Evolutionary conservation across 192 early-diverging fungal genomes (phyloP), one percentile per base, ranked within the genome.

Genomic region (Phlyctochytrium planicorne): DNA sequence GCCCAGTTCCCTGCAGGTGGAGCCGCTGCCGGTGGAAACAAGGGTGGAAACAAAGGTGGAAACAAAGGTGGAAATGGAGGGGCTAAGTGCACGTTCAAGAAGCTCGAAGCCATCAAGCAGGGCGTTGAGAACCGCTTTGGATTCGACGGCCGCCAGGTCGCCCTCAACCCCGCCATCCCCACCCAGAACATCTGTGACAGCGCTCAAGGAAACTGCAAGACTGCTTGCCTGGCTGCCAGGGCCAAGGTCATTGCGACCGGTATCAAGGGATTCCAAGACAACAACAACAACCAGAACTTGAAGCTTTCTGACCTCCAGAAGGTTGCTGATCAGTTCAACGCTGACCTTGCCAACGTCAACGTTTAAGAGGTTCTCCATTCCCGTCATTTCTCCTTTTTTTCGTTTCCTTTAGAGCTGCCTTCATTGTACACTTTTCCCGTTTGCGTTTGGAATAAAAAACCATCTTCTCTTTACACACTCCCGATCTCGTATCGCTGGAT

Each of bases 121-220:
- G 67, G 68, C 55, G 30, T 35, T 16, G 71, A 72, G 61, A 52
- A 72, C 56, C n/a, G 71, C 31, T 72, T 72, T 55, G 71, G 71
- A 12, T 72, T 72, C 23, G 32, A 72, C 20, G 71, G 71, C 14
- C 23, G 47, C 56, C 71, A 72, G 61, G 71, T 72, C 14, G 71
- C 40, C 20, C 40, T 47, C 40, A 47, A 47, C 40, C 40, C 40
- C 40, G 40, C 40, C 40, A 47, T 47, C 71, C 59, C 55, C 16
- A 71, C 63, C 10, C 40, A 47, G 40, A 6, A 47, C 10, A 47
- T 47, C 20, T 47, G 40, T 40, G 40, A 47, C 40, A 6, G 40
- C 20, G 40, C 40, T 47, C 40, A 47, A 20, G 40, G 40, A 14
- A 20, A 47, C 6, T 47, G 40, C 40, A 6, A 47, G 20, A 47